Conservation (phyloP, 768 basidiomycete genomes). For the Tephrocybe rancida region DNA sequence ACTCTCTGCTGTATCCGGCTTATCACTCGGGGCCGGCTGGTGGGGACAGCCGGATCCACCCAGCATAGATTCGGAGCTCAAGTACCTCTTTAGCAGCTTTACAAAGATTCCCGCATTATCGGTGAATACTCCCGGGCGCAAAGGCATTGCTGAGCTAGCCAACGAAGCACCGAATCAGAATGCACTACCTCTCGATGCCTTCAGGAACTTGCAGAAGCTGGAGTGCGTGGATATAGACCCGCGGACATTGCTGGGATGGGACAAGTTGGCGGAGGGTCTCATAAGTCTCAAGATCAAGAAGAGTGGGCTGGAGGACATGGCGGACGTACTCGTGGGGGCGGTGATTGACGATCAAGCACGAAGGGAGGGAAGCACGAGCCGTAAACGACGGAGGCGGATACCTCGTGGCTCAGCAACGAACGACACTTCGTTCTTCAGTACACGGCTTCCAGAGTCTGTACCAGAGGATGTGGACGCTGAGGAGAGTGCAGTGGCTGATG, state of each 20-base stretch:
- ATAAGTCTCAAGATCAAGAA: conserved; percentile 74
- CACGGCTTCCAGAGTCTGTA: conserved; percentile 58
- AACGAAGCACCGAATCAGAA: conserved; percentile 71
- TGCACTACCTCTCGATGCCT: conserved; percentile 79
- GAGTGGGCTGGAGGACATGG: conserved; percentile 81
- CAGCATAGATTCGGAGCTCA: conserved; percentile 72
- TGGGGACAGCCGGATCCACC: conserved; percentile 65
- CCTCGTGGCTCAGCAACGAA: conserved; percentile 36
- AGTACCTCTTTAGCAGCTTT: conserved; percentile 86
- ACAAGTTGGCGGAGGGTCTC: conserved; percentile 68
- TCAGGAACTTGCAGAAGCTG: conserved; percentile 82
- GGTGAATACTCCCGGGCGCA: conserved; percentile 64
- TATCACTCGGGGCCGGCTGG: conserved; percentile 77
- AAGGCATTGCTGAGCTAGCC: conserved; percentile 67
- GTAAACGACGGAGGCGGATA: conserved; percentile 47
- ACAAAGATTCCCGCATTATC: conserved; percentile 85
- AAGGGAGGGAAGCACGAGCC: conserved; percentile 54
- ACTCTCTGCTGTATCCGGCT: conserved; percentile 70
- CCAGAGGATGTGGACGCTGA: conserved; percentile 45
- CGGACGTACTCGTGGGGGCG: conserved; percentile 74
- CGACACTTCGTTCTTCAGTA: conserved; percentile 49
- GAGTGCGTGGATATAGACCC: conserved; percentile 85
- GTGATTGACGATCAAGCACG: conserved; percentile 79
- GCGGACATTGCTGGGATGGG: conserved; percentile 82
- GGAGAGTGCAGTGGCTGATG: conserved; percentile 17